These are phyloP conservation scores for Hydrangea macrophylla DNA, from an alignment of 148 eudicot genomes.

Conservation along the genomic window DNA sequence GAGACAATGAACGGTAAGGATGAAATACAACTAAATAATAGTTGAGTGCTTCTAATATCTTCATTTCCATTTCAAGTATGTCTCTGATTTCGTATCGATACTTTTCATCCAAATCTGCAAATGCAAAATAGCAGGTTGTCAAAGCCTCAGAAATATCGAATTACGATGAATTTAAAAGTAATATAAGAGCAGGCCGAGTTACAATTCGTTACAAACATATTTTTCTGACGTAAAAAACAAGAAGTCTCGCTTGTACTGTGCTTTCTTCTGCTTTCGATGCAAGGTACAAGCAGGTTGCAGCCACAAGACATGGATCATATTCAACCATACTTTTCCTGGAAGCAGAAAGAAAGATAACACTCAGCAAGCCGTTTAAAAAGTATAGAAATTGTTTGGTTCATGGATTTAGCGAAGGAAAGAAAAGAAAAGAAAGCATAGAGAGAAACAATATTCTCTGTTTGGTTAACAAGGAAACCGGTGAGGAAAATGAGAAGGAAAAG, in stretches of 20 bases:
- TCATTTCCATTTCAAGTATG: conserved; percentile 99
- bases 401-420: no score
- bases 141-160: conserved; percentile 3
- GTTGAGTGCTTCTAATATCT: conserved; percentile 87
- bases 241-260: conserved; percentile 93
- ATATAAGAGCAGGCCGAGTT: not conserved
- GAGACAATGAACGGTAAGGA: conserved; percentile 84
- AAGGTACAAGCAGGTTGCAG: conserved; percentile 90
- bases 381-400: no score
- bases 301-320: conserved; percentile 90
- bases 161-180: not conserved
- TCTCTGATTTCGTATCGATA: conserved; percentile 88
- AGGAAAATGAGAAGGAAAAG: no score
- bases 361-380: no score
- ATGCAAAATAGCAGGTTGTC: conserved; percentile 19
- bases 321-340: conserved; percentile 78
- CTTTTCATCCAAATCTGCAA: conserved; percentile 76
- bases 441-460: no score
- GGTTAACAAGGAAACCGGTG: no score
- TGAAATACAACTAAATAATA: conserved; percentile 91
- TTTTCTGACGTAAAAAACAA: conserved; percentile 86
- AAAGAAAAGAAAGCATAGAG: no score
- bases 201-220: conserved; percentile 51
- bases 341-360: not conserved
- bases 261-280: conserved; percentile 99